Conservation (phyloP, 2,329 filamentous ascomycete species). For the Gaeumannomyces sp. region DNA sequence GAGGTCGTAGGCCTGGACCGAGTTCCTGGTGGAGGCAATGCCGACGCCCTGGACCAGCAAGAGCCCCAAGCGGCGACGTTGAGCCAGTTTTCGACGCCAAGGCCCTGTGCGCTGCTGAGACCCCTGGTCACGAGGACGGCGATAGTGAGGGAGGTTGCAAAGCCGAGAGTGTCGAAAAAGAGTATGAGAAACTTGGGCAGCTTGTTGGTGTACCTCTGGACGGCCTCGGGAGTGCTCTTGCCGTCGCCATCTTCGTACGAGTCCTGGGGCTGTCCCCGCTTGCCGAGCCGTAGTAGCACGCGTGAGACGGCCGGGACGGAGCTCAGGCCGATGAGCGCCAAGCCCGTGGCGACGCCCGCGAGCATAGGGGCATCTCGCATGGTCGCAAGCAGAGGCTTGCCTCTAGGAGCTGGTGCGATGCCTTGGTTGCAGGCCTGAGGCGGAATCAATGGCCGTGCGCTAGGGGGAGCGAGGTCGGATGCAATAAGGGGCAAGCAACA, state of each 20-base stretch:
- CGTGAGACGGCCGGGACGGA: conserved; percentile 24
- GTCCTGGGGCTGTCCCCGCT: conserved; percentile 28
- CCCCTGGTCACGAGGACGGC: conserved; percentile 45
- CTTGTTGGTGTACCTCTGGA: conserved; percentile 55
- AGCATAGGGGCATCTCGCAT: conserved; percentile 23
- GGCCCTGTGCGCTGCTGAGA: conserved; percentile 23
- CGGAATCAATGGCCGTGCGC: too few relatives aligned
- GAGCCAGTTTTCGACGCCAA: conserved; percentile 54
- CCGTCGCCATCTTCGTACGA: conserved; percentile 65
- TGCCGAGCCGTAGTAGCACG: conserved; percentile 22
- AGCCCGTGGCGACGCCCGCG: conserved; percentile 20
- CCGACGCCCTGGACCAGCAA: conserved; percentile 45
- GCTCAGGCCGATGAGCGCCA: conserved; percentile 23
- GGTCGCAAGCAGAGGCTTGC: conserved; percentile 13
- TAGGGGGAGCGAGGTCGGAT: too few relatives aligned
- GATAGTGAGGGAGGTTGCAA: conserved; percentile 49
- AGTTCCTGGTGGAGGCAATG: conserved; percentile 42
- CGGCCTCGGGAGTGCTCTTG: conserved; percentile 56
- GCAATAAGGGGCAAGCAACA: too few relatives aligned
- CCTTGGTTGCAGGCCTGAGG: too few relatives aligned
- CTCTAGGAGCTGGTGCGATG: background rate
- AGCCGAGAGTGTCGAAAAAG: conserved; percentile 46
- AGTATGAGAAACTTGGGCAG: conserved; percentile 49
- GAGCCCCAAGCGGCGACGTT: conserved; percentile 50
- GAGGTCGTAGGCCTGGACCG: conserved; percentile 46